A percentile compares a stretch with the other conserved stretches of the same genome.
phyloP scores from a whole-genome alignment of 1,284 basidiomycete species.

The Rhodotorula sp. region DNA sequence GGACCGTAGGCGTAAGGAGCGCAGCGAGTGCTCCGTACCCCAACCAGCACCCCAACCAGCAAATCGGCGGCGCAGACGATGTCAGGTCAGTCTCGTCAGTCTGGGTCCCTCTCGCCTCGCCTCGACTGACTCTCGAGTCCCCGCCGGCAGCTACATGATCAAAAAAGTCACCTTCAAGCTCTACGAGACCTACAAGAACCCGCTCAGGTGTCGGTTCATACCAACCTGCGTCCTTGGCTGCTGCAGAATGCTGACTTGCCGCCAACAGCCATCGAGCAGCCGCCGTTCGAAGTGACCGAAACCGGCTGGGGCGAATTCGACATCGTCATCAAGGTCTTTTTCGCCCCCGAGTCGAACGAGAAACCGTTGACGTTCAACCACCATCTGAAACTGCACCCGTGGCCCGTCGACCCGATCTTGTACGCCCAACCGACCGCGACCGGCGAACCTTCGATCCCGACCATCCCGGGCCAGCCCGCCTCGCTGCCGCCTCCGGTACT shows the following conservation, averaged over 20 bases:
- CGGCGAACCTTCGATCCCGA: slow-evolving; percentile 15
- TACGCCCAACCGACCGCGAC: slow-evolving; percentile 51
- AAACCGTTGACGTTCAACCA: slow-evolving; percentile 85
- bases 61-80: slow-evolving; percentile 53
- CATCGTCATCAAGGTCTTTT: slow-evolving; percentile 87
- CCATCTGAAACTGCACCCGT: slow-evolving; percentile 94
- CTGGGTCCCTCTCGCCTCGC: not conserved
- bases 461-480: not conserved
- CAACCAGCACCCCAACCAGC: slow-evolving; percentile 57
- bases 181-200: slow-evolving; percentile 93
- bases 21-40: slow-evolving; percentile 53
- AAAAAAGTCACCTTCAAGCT: slow-evolving; percentile 96
- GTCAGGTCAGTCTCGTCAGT: slow-evolving; percentile 44
- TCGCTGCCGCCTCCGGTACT: slow-evolving; percentile 25
- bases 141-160: slow-evolving; percentile 71
- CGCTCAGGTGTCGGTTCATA: slow-evolving; percentile 70
- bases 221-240: slow-evolving; percentile 7
- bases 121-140: not conserved
- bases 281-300: slow-evolving; percentile 91
- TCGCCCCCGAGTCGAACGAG: slow-evolving; percentile 86
- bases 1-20: slow-evolving; percentile 89
- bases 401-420: slow-evolving; percentile 53
- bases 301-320: slow-evolving; percentile 99
- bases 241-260: slow-evolving; percentile 1
- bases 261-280: slow-evolving; percentile 75